Evolutionary conservation across 1,284 basidiomycete species (phyloP).

Genomic region (Volvariella volvacea): DNA sequence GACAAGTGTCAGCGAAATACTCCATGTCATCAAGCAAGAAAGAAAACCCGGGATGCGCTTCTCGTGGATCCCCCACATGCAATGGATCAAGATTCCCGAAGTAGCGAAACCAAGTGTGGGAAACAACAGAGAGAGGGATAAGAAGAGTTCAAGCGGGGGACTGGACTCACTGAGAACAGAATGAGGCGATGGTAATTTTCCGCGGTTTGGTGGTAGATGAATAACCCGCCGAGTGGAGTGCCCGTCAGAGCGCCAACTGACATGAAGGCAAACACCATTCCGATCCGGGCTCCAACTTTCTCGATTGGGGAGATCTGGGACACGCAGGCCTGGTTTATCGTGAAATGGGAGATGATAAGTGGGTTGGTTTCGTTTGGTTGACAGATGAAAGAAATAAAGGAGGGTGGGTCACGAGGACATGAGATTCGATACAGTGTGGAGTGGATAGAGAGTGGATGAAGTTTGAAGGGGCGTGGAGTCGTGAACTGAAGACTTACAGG

Average conservation of each 20-base stretch:
- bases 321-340: background rate
- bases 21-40: background rate
- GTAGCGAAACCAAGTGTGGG: background rate
- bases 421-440: background rate
- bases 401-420: background rate
- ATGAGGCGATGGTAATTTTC: background rate
- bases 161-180: background rate
- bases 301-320: slow-evolving; percentile 1
- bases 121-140: background rate
- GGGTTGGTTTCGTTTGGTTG: too few relatives aligned
- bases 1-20: too few relatives aligned
- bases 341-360: too few relatives aligned
- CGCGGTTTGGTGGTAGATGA: slow-evolving; percentile 1
- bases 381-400: too few relatives aligned
- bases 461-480: background rate
- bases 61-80: too few relatives aligned
- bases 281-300: background rate
- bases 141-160: background rate
- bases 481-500: background rate
- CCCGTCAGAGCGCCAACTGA: background rate
- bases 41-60: too few relatives aligned
- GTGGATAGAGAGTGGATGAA: background rate
- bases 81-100: background rate
- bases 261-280: slow-evolving; percentile 1
- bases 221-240: background rate